Evolutionary conservation across 2,329 filamentous ascomycete species (phyloP).

Genomic region (Akanthomyces uredinophilus): DNA sequence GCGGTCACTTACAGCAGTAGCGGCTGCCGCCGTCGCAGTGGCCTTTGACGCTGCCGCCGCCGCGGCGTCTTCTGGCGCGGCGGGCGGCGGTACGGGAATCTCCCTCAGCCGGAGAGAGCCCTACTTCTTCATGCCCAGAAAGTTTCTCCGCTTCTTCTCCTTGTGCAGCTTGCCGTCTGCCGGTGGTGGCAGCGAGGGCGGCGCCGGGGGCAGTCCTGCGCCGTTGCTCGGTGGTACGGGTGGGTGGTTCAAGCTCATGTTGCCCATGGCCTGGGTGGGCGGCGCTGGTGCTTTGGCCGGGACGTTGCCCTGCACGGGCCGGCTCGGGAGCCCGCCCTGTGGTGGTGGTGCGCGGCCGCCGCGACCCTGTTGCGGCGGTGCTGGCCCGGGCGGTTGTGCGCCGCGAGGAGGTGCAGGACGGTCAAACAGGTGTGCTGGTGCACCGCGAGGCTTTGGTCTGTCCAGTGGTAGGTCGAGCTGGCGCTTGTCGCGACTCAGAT

Average conservation of each 20-base stretch:
- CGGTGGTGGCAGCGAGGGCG: constrained; percentile 19
- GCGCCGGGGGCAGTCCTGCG: constrained; percentile 21
- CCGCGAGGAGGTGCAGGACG: constrained; percentile 50
- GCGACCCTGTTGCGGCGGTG: constrained; percentile 14
- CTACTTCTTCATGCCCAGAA: constrained; percentile 56
- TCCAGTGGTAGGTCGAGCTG: constrained; percentile 78
- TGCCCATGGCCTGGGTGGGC: constrained; percentile 51
- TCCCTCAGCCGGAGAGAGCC: constrained; percentile 22
- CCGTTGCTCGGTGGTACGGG: constrained; percentile 17
- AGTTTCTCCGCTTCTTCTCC: constrained; percentile 58
- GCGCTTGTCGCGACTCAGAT: constrained; percentile 70
- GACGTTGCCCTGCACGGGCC: constrained; percentile 24
- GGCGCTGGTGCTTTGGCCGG: constrained; percentile 28
- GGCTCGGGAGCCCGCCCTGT: constrained; percentile 31
- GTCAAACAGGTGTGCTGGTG: constrained; percentile 83
- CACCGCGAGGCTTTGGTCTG: constrained; percentile 64
- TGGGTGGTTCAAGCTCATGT: constrained; percentile 43
- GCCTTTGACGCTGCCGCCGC: background rate
- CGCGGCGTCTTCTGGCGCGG: background rate
- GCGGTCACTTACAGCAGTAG: background rate
- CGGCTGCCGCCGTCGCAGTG: background rate
- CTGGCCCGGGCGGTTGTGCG: constrained; percentile 26
- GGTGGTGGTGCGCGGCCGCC: constrained; percentile 21
- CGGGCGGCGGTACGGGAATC: background rate
- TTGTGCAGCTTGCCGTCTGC: constrained; percentile 43